Evolutionary conservation across 2,329 filamentous ascomycete species (phyloP).

Genomic region (Fusarium sp.): DNA sequence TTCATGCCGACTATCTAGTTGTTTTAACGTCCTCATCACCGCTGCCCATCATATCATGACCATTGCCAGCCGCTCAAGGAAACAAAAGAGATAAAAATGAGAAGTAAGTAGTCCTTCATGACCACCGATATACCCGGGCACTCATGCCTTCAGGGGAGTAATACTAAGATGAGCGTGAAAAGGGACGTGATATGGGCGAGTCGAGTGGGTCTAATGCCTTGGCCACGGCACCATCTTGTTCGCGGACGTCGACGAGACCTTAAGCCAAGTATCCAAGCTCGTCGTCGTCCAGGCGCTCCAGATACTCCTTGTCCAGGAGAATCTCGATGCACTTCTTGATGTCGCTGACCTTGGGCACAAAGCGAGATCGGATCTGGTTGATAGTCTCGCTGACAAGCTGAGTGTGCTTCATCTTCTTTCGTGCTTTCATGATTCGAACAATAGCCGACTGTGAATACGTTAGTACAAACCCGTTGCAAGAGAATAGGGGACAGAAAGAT

Average conservation of each 20-base stretch:
- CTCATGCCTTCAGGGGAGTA: conserved; percentile 10
- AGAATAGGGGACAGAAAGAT: background rate
- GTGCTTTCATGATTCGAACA: conserved; percentile 99
- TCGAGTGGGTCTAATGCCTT: background rate
- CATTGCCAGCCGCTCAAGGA: conserved; percentile 21
- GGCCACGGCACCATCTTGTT: background rate
- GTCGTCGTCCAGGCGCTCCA: conserved; percentile 94
- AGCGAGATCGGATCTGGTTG: conserved; percentile 91
- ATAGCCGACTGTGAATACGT: conserved; percentile 82
- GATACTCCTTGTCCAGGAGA: conserved; percentile 97
- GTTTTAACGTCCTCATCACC: conserved; percentile 27
- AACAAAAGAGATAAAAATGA: conserved; percentile 22
- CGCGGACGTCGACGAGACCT: conserved; percentile 38
- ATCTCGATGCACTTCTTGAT: conserved; percentile 99
- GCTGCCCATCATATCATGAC: conserved; percentile 15
- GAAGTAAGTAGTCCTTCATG: conserved; percentile 13
- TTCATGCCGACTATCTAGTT: conserved; percentile 31
- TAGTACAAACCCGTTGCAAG: conserved; percentile 27
- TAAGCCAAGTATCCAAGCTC: conserved; percentile 95
- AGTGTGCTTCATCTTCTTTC: conserved; percentile 98
- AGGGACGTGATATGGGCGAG: background rate
- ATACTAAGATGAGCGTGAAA: conserved; percentile 9
- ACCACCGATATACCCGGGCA: conserved; percentile 1
- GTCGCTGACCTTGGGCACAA: conserved; percentile 91
- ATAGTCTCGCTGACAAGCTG: conserved; percentile 96